A percentile compares a stretch with the other conserved stretches of the same genome.
phyloP scores from a whole-genome alignment of 805 yeast genomes.

The Schwanniomyces yamadae region DNA sequence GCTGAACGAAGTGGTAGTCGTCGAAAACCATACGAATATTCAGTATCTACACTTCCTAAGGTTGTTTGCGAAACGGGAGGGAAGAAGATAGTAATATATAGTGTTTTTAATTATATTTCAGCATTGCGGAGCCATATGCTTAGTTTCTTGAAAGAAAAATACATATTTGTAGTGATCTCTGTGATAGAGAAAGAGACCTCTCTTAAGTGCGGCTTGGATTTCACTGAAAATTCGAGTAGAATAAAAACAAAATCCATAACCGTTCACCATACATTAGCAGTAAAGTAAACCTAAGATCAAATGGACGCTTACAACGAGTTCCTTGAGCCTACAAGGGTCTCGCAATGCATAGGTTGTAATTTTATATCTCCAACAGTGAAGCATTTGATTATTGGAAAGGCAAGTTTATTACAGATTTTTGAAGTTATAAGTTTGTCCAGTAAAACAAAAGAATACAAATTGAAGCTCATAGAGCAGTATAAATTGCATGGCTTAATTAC shows the following conservation, averaged over 20 bases:
- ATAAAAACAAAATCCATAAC: background rate
- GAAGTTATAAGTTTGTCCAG: constrained; percentile 32
- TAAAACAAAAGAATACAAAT: constrained; percentile 21
- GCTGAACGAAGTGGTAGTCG: too few relatives aligned
- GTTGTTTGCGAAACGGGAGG: too few relatives aligned
- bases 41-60: too few relatives aligned
- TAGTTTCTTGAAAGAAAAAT: too few relatives aligned
- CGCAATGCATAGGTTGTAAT: constrained; percentile 56
- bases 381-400: constrained; percentile 68
- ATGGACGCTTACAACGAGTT: constrained; percentile 84
- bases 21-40: too few relatives aligned
- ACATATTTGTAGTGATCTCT: too few relatives aligned
- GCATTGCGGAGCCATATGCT: too few relatives aligned
- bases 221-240: background rate
- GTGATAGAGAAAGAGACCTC: constrained; percentile 9
- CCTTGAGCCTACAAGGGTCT: constrained; percentile 70
- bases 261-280: background rate
- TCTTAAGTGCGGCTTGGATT: constrained; percentile 9
- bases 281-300: too few relatives aligned
- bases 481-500: constrained; percentile 68
- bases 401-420: constrained; percentile 66
- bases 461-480: constrained; percentile 56
- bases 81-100: too few relatives aligned
- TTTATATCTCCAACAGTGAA: constrained; percentile 44
- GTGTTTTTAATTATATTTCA: too few relatives aligned